These are phyloP conservation scores for Amborella trichopoda DNA, from an alignment of 164 flowering plant genomes.

Conservation along the genomic window DNA sequence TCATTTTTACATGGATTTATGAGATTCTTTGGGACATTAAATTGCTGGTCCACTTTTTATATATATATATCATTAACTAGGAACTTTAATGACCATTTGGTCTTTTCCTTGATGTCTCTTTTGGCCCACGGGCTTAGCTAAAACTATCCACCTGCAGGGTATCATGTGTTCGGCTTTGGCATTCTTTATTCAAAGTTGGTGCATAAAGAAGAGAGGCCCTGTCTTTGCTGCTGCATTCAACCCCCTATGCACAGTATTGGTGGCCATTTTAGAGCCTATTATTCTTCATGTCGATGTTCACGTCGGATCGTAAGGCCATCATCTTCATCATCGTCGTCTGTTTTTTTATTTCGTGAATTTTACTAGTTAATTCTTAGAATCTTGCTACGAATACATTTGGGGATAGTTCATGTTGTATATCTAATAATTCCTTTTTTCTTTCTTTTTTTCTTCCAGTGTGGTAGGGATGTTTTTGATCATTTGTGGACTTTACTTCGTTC, in stretches of 20 bases:
- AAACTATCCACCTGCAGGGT: no score
- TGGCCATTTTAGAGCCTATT: not conserved
- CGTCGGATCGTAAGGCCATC: not conserved
- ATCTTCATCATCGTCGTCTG: not conserved
- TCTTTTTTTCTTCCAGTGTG: not conserved
- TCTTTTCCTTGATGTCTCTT: no score
- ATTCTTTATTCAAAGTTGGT: slow-evolving; percentile 1
- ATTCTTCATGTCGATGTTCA: not conserved
- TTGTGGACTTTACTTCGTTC: not conserved
- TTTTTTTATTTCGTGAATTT: not conserved
- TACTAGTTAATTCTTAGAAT: not conserved
- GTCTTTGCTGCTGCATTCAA: slow-evolving; percentile 1
- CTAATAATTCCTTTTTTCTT: not conserved
- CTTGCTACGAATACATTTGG: not conserved
- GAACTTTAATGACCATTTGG: no score
- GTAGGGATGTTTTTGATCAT: not conserved
- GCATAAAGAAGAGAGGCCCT: not conserved
- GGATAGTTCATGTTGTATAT: not conserved
- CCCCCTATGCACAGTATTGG: not conserved
- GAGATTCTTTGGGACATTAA: no score
- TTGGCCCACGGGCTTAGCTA: no score
- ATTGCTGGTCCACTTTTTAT: no score
- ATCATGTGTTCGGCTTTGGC: not conserved
- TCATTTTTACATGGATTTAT: no score
- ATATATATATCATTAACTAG: no score